phyloP scores from a whole-genome alignment of 169 alveolate genomes.

The Babesia sp. region DNA sequence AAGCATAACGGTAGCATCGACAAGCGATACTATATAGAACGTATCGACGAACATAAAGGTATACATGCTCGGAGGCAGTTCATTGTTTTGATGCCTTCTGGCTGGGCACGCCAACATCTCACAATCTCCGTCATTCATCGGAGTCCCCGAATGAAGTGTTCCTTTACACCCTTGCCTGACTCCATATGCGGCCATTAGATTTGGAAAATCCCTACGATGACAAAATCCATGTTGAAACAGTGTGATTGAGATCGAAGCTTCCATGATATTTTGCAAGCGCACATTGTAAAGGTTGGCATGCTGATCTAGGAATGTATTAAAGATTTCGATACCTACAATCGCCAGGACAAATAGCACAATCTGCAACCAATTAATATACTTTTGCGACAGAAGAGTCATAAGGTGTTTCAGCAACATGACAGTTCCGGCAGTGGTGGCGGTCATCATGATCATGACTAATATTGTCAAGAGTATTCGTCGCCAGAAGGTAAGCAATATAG shows the following conservation, averaged over 20 bases:
- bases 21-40: not conserved
- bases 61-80: slow-evolving; percentile 26
- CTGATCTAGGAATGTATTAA: slow-evolving; percentile 6
- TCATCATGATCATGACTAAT: not conserved
- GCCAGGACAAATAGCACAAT: not conserved
- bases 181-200: not conserved
- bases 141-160: not conserved
- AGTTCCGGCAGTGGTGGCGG: not conserved
- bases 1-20: slow-evolving; percentile 18
- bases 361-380: not conserved
- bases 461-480: slow-evolving; percentile 1
- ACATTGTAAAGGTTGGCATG: slow-evolving; percentile 14
- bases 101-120: slow-evolving; percentile 21
- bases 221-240: slow-evolving; percentile 42
- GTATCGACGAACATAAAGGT: slow-evolving; percentile 21
- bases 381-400: not conserved
- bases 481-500: slow-evolving; percentile 27
- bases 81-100: slow-evolving; percentile 11
- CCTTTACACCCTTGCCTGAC: slow-evolving; percentile 8
- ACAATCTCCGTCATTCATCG: not conserved
- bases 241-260: slow-evolving; percentile 7
- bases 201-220: slow-evolving; percentile 27
- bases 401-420: slow-evolving; percentile 16
- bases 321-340: slow-evolving; percentile 4
- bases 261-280: slow-evolving; percentile 37